A percentile compares a stretch with the other conserved stretches of the same genome.
These are phyloP conservation scores for Colletotrichum limetticola DNA, from an alignment of 2,329 filamentous ascomycete species.

Conservation along the genomic window DNA sequence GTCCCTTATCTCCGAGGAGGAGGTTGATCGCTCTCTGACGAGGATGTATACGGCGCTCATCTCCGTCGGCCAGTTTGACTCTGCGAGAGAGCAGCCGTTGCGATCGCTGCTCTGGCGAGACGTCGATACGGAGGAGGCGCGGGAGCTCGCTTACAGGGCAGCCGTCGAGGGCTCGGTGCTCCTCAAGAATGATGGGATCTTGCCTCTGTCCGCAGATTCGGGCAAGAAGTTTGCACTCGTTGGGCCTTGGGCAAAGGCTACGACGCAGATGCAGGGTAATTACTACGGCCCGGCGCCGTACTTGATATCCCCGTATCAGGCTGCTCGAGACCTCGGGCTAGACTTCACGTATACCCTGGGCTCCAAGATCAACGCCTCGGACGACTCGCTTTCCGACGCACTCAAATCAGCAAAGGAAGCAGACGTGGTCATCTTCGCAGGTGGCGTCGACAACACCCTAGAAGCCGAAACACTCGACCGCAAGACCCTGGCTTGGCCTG, in stretches of 20 bases:
- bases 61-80: conserved; percentile 67
- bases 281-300: conserved; percentile 37
- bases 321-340: conserved; percentile 39
- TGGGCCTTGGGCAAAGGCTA: conserved; percentile 48
- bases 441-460: conserved; percentile 65
- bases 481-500: conserved; percentile 25
- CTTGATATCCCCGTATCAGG: conserved; percentile 36
- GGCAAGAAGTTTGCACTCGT: conserved; percentile 43
- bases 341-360: conserved; percentile 44
- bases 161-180: conserved; percentile 59
- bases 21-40: conserved; percentile 55
- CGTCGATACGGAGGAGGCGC: conserved; percentile 64
- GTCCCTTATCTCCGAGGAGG: conserved; percentile 44
- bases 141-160: conserved; percentile 62
- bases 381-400: conserved; percentile 53
- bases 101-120: conserved; percentile 63
- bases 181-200: conserved; percentile 64
- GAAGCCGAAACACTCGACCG: conserved; percentile 69
- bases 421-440: conserved; percentile 66
- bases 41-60: conserved; percentile 66
- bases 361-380: conserved; percentile 41
- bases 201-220: conserved; percentile 53
- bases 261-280: conserved; percentile 38
- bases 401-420: conserved; percentile 65
- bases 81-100: conserved; percentile 54